Base-by-base conservation (phyloP, 2,329 filamentous ascomycete genomes). In the Septoria linicola region DNA sequence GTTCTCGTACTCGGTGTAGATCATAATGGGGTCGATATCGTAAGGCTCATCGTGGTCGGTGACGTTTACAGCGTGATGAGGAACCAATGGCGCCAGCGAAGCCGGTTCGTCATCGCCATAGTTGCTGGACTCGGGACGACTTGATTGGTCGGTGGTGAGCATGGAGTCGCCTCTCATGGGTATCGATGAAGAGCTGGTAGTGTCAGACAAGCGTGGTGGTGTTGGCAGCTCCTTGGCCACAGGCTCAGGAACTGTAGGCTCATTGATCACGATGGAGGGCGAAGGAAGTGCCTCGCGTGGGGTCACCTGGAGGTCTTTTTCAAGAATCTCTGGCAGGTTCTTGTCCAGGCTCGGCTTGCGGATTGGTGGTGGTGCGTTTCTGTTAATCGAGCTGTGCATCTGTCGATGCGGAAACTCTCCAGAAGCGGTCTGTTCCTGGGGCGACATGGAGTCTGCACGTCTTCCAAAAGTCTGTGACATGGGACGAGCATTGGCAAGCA, bases 401-500 rank as follows among this genome's bases (percentile, higher is more conserved):
- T 61, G 61, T 23, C 60, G 63, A 1, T 46, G 48, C 6, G 58
- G 52, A 16, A 59, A 55, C 2, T 59, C 55, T 20, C 31, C 43
- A 13, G 54, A 25, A 8, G 58, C 40, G 8, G 41, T 44, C n/a
- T 49, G 31, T 14, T 54, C 47, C 6, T 48, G 41, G 23, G 64
- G 55, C 23, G 58, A 59, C 46, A 50, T 59, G 1, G 72, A 69
- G 42, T 71, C 69, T 54, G 67, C 67, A 20, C 64, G 60, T 41
- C 55, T 62, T n/a, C 77, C 76, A 39, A 73, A 69, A 2, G 78
- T 79, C 8, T 73, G 74, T 8, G 81, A 81, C 75, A 83, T 82
- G 20, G 74, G 69, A 59, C 80, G 76, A 11, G 80, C 80, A 63
- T 83, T 81, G 42, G 72, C 70, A 39, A 84, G 63, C 17, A 84